Evolutionary conservation across 75 land plant species (phyloP).

Genomic region (Larix kaempferi): DNA sequence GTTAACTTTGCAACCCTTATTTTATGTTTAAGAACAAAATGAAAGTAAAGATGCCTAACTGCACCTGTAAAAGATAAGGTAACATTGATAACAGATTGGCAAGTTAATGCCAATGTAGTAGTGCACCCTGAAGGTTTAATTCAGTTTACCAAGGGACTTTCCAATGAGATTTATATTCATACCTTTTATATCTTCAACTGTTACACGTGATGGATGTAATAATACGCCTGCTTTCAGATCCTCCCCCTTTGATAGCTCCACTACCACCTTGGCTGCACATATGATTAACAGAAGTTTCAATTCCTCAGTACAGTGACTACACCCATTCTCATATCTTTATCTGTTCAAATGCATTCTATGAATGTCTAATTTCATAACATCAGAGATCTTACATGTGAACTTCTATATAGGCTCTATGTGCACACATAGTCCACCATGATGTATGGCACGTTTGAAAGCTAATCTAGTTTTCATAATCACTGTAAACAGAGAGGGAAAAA

Average conservation of each 20-base stretch:
- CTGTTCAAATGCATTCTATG: not conserved
- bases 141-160: no score
- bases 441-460: not conserved
- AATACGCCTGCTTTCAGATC: slow-evolving; percentile 63
- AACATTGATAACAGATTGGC: not conserved
- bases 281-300: not conserved
- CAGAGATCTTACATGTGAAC: not conserved
- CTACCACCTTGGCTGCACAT: slow-evolving; percentile 46
- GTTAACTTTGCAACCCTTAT: not conserved
- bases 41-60: not conserved
- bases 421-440: not conserved
- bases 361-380: not conserved
- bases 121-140: no score
- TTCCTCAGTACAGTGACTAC: not conserved
- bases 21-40: not conserved
- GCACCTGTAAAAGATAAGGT: not conserved
- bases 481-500: not conserved
- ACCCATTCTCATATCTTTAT: not conserved
- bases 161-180: slow-evolving; percentile 17
- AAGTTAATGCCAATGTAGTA: not conserved
- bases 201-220: slow-evolving; percentile 58
- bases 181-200: slow-evolving; percentile 62
- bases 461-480: not conserved
- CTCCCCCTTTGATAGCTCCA: slow-evolving; percentile 37
- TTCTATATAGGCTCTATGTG: not conserved